Evolutionary conservation across 139 green algal species (phyloP).

Genomic region (Closterium sp.): DNA sequence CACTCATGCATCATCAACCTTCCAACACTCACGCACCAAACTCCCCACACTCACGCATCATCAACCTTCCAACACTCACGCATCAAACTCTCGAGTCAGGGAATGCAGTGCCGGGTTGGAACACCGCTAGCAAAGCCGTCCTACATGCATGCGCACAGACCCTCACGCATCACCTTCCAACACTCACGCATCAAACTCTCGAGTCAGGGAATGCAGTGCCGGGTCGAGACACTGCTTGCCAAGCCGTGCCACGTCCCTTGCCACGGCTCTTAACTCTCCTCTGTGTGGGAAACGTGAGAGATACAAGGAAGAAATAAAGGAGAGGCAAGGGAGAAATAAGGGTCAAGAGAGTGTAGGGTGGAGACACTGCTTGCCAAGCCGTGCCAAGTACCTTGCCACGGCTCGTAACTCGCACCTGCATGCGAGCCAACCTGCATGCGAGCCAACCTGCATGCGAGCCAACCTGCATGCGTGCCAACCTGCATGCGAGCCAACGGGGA

Average conservation of each 20-base stretch:
- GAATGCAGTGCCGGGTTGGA: neutral
- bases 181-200: slow-evolving; percentile 22
- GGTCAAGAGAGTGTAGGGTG: neutral
- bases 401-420: slow-evolving; percentile 24
- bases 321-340: neutral
- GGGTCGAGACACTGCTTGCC: slow-evolving; percentile 18
- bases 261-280: slow-evolving; percentile 21
- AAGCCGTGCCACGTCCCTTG: slow-evolving; percentile 35
- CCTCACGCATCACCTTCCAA: neutral
- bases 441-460: too few relatives aligned
- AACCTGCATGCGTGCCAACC: too few relatives aligned
- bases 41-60: too few relatives aligned
- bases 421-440: too few relatives aligned
- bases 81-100: slow-evolving; percentile 21
- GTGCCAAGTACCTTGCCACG: slow-evolving; percentile 32
- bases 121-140: neutral
- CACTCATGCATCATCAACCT: too few relatives aligned
- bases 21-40: too few relatives aligned
- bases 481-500: too few relatives aligned
- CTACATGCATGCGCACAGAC: neutral
- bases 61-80: neutral
- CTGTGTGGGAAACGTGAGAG: neutral
- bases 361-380: slow-evolving; percentile 18
- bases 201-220: neutral
- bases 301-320: neutral